Conservation (phyloP, 169 alveolate species). For the Cryptosporidium sp. region DNA sequence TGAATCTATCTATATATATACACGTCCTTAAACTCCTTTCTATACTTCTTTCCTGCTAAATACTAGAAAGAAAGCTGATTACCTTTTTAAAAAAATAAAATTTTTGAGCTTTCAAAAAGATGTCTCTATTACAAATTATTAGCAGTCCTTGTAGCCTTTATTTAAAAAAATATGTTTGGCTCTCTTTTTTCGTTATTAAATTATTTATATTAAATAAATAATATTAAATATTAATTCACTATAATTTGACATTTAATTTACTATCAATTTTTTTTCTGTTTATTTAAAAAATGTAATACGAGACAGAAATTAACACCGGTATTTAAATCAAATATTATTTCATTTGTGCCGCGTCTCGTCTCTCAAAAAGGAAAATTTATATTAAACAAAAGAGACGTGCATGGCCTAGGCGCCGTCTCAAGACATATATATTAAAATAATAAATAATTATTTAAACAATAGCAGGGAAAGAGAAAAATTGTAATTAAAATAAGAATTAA, state of each 20-base stretch:
- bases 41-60: background rate
- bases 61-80: background rate
- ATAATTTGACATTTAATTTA: background rate
- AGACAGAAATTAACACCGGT: constrained; percentile 16
- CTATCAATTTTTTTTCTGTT: background rate
- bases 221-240: background rate
- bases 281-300: constrained; percentile 2
- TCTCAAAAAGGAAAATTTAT: background rate
- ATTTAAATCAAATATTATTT: background rate
- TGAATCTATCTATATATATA: background rate
- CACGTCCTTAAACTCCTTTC: constrained; percentile 10
- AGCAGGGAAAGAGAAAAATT: too few relatives aligned
- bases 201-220: too few relatives aligned
- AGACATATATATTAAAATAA: constrained; percentile 19
- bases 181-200: background rate
- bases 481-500: background rate
- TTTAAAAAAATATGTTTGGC: background rate
- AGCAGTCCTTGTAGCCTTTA: background rate
- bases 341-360: constrained; percentile 18
- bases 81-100: background rate
- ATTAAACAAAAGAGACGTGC: constrained; percentile 40
- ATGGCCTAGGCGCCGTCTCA: constrained; percentile 66
- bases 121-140: background rate
- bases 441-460: background rate
- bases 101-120: background rate